Base-by-base conservation (phyloP, 139 green algal species). In the Trebouxia sp. region DNA sequence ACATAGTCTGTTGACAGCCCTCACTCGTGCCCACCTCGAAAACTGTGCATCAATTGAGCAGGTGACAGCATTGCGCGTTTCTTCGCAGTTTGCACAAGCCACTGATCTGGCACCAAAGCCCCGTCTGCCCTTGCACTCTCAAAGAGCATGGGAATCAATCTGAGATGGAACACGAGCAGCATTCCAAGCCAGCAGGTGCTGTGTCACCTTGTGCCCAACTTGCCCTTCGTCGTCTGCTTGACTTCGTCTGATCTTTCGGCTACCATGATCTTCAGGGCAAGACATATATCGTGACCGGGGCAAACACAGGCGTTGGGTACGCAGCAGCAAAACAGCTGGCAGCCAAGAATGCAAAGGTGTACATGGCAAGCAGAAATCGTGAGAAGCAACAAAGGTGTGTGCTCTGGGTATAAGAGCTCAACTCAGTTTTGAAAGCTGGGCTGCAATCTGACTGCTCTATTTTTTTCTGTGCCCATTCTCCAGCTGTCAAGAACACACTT, bases 281-380 rank as follows among this genome's bases (percentile, higher is more conserved):
- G 43, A 35, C 43, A 9, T 72, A 72, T 30, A 43, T 72, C 12
- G 69, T 77, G 22, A 77, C 69, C 10, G 69, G 69, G 20, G 69
- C 26, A 26, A 77, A 77, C 22, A 55, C 43, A 26, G 69, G 69
- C 24, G 17, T 77, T 37, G 69, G 69, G 5, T 77, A 41, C 38
- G 69, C 42, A 38, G 43, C 69, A 20, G 69, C 69, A 6, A 51
- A 39, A 30, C 39, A 39, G 6, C 69, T 77, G 3, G 69, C 69
- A 45, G 41, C 69, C 26, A 51, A 53, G 26, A 56, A 77, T 22
- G 69, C 41, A 24, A 32, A 41, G 8, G 69, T 77, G 11, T 77
- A 56, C 4, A 77, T 77, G 42, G 69, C 69, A 9, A 77, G 69
- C 69, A 77, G 69, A 24, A 77, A 37, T n/a, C 41, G 41, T 41